Percentiles rank a stretch among this genome's conserved stretches.
Conservation (phyloP, 257 asterid species). For the Lantana camara region DNA sequence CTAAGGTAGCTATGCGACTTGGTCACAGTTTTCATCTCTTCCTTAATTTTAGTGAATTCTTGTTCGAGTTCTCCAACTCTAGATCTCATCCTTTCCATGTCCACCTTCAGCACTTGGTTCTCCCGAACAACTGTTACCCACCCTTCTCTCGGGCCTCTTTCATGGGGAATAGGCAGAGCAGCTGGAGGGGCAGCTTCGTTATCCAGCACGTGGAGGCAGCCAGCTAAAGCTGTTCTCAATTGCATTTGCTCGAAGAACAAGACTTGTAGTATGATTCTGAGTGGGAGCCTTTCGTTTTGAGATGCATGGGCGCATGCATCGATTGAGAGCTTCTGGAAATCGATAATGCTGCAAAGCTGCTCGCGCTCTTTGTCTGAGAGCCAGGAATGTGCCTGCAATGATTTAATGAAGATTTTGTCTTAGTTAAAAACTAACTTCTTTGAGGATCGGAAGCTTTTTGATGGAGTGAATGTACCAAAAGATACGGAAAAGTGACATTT, state of each 20-base stretch:
- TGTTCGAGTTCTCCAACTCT: slow-evolving; percentile 89
- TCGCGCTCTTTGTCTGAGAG: slow-evolving; percentile 77
- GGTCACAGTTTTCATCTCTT: slow-evolving; percentile 77
- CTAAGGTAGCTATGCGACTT: slow-evolving; percentile 65
- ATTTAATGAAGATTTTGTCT: slow-evolving; percentile 21
- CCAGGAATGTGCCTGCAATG: slow-evolving; percentile 86
- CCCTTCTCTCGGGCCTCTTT: slow-evolving; percentile 73
- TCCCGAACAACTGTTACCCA: slow-evolving; percentile 86
- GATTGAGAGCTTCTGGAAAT: slow-evolving; percentile 89
- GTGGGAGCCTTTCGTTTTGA: slow-evolving; percentile 86
- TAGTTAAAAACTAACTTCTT: no score
- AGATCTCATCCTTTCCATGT: slow-evolving; percentile 85
- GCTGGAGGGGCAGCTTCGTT: slow-evolving; percentile 67
- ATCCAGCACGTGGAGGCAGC: slow-evolving; percentile 71
- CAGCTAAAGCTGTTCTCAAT: slow-evolving; percentile 77
- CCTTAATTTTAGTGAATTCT: slow-evolving; percentile 76
- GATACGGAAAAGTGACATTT: no score
- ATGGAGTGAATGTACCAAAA: no score
- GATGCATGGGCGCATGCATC: slow-evolving; percentile 99
- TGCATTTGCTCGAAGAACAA: slow-evolving; percentile 96
- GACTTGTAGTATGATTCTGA: slow-evolving; percentile 84
- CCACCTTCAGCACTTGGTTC: slow-evolving; percentile 75
- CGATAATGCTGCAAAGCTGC: slow-evolving; percentile 72
- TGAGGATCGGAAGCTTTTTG: no score
- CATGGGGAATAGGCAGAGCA: slow-evolving; percentile 39